phyloP scores from a whole-genome alignment of 306 rosid genomes.

The Citrullus amarus region DNA sequence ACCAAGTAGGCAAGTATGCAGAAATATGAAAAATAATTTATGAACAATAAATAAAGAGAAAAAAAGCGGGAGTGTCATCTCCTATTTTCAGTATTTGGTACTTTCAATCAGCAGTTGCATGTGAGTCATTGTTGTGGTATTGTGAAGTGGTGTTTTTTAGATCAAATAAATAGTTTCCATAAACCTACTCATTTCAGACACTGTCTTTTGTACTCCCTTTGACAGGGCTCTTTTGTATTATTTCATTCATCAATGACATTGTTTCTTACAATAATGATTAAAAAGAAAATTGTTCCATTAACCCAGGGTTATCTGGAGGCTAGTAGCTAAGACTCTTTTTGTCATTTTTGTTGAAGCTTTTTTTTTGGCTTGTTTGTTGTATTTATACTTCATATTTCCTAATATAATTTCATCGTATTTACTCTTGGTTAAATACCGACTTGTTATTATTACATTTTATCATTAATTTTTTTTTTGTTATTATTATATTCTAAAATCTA shows the following conservation, averaged over 20 bases:
- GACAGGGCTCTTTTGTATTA: no score
- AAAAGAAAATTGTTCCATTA: background rate
- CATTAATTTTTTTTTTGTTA: background rate
- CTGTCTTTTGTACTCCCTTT: no score
- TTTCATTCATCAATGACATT: no score
- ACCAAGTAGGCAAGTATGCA: conserved; percentile 1
- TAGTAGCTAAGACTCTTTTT: background rate
- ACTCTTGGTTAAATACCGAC: background rate
- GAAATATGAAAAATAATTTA: background rate
- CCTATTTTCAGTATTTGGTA: background rate
- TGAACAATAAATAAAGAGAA: background rate
- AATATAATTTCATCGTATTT: background rate
- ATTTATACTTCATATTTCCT: background rate
- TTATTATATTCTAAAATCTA: background rate
- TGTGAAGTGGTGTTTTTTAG: background rate
- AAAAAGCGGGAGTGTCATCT: background rate
- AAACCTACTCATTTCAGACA: background rate
- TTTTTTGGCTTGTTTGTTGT: background rate
- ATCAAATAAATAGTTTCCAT: background rate
- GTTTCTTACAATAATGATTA: no score
- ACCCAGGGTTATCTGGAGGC: background rate
- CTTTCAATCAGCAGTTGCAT: background rate
- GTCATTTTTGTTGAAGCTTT: background rate
- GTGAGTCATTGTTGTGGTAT: background rate
- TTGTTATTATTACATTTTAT: background rate